phyloP scores from a whole-genome alignment of 768 basidiomycete genomes.

The Naganishia randhawae region DNA sequence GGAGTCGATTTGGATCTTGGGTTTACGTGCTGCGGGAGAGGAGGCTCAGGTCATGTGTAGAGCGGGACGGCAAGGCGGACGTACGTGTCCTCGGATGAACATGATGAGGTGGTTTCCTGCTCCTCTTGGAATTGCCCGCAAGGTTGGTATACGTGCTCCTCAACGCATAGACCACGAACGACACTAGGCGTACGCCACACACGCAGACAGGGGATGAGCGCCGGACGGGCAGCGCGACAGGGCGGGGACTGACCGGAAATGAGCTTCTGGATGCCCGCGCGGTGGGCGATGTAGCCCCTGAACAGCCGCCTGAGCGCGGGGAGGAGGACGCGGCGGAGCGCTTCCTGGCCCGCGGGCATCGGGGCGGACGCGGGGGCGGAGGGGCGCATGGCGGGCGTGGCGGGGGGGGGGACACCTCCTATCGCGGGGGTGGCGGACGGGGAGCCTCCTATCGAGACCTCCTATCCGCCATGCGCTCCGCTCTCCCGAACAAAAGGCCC shows the following conservation, averaged over 20 bases:
- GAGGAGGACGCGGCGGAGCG: constrained; percentile 8
- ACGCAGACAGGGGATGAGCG: neutral
- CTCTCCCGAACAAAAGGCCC: too few species aligned
- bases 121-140: neutral
- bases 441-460: too few species aligned
- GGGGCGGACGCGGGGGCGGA: neutral
- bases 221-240: neutral
- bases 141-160: constrained; percentile 18
- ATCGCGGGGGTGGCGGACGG: too few species aligned
- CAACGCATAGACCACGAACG: constrained; percentile 16
- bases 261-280: neutral
- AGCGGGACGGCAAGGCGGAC: neutral
- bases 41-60: neutral
- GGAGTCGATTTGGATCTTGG: constrained; percentile 63
- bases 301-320: neutral
- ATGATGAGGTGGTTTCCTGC: neutral
- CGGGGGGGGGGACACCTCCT: too few species aligned
- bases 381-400: too few species aligned
- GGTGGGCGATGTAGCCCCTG: neutral
- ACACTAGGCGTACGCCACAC: neutral
- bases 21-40: constrained; percentile 51
- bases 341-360: constrained; percentile 16
- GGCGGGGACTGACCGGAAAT: neutral
- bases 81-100: neutral
- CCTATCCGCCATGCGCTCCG: too few species aligned